These are phyloP conservation scores for Moniliella sp. DNA, from an alignment of 1,284 basidiomycete species.

Conservation along the genomic window DNA sequence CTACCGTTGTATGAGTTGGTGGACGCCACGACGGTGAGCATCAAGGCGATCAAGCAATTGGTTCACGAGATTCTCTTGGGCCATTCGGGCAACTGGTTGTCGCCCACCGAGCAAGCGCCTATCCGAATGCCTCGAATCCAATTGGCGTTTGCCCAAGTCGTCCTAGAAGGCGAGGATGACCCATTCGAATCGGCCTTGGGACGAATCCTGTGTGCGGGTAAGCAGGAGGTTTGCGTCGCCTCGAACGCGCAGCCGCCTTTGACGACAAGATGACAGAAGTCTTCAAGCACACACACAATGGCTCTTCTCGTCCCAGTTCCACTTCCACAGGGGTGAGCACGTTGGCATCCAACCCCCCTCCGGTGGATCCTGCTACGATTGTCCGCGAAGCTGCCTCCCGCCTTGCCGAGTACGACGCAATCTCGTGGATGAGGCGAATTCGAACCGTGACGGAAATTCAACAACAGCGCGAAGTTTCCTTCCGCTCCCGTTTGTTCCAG, in stretches of 20 bases:
- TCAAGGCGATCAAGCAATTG: conserved; percentile 37
- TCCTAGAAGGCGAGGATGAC: conserved; percentile 65
- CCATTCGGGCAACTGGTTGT: conserved; percentile 16
- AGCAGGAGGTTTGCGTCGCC: conserved; percentile 52
- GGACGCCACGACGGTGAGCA: conserved; percentile 34
- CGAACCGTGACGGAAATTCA: too few species aligned
- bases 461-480: too few species aligned
- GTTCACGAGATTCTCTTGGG: conserved; percentile 34
- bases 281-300: too few species aligned
- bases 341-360: too few species aligned
- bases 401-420: too few species aligned
- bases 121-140: conserved; percentile 39
- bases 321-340: too few species aligned
- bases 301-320: too few species aligned
- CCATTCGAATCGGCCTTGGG: conserved; percentile 61
- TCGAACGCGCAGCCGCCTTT: conserved; percentile 62
- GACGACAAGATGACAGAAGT: conserved; percentile 44
- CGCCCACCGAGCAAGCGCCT: conserved; percentile 20
- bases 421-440: too few species aligned
- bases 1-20: conserved; percentile 45
- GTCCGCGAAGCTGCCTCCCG: too few species aligned
- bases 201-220: conserved; percentile 55
- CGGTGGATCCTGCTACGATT: too few species aligned
- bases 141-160: conserved; percentile 44
- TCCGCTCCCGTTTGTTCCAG: too few species aligned